Evolutionary conservation across 164 flowering plant genomes (phyloP), one percentile per base, ranked within the genome.

Genomic region (Cinnamomum micranthum): DNA sequence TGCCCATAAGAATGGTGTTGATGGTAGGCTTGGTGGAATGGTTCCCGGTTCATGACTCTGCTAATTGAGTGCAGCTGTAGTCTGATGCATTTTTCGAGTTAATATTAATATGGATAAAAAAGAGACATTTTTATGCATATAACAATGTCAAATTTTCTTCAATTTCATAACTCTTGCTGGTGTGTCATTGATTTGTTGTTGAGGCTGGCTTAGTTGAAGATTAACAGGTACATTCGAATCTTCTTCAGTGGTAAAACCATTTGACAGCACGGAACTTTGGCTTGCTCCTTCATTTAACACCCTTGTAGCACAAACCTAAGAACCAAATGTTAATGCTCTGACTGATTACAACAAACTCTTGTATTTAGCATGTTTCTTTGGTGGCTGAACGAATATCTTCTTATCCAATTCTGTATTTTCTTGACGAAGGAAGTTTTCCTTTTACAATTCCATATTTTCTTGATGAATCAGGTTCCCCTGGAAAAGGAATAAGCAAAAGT

Each of bases 181-280:
- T 71, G 79, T 73, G 47, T 82, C 85, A 70, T 80, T 74, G 78
- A 82, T 85, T 71, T 83, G 88, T 75, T 84, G 90, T 59, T 85
- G 85, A 66, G 94, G 96, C 81, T 82, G 96, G 84, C 95, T 83
- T 50, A 90, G 91, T 75, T 90, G 93, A 78, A 91, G 96, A 79
- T 84, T 82, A 33, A 89, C 69, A 24, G 92, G 87, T 41, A 69
- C 81, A 59, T 79, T 80, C 4, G 75, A 71, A 70, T 90, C 87
- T 47, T 86, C 89, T 72, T 77, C 83, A 13, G 77, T 74, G 72
- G 80, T 72, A 31, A 84, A 80, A 68, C 82, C 83, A 80, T 83
- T 79, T 73, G 86, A 76, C 35, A 76, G 67, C 20, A 75, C 23
- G 52, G 78, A 69, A 66, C 67, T 79, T 74, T 73, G 77, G 55